Base-by-base conservation (phyloP, 2,329 filamentous ascomycete species). In the Hypoxylon sp. region DNA sequence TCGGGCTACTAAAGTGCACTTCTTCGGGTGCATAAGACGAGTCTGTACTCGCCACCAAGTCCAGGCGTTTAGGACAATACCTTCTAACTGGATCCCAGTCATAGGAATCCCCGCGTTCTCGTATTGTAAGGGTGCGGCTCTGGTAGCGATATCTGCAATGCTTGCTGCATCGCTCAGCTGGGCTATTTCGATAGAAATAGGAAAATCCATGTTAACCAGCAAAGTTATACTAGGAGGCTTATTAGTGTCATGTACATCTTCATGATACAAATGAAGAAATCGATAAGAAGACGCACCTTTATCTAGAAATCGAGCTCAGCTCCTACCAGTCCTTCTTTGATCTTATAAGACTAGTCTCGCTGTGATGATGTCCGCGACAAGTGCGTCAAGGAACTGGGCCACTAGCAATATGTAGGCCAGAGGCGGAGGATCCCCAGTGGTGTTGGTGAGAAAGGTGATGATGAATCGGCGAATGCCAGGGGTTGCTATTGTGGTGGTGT, bases 271-370 rank as follows among this genome's bases (percentile, higher is more conserved):
- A 19, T 19, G 17, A 44, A 22, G n/a, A 11, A 44, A 11, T 19
- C 11, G 17, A 44, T 44, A 44, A 11, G 9, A 8, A 22, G n/a
- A 44, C 8, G 9, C 11, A 44, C 39, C 13, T 22, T 22, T 3
- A 6, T 31, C 29, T 31, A 9, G 29, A 31, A 31, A 31, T 9
- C 6, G 29, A 31, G 29, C 8, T 31, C 6, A 31, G 29, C 9
- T 31, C 29, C 29, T 31, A 31, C 29, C 29, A 31, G 6, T 31
- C 6, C 31, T 5, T 29, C 24, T 22, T 29, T 44, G 11, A n/a
- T 17, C n/a, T 42, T 24, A 31, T 37, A 24, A 31, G 53, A 57
- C 14, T 44, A 42, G 35, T 29, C 14, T 55, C 29, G 29, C 29
- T 9, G 29, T 31, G 5, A 31, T 31, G 2, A 6, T 31, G 5